phyloP scores from a whole-genome alignment of 1,284 basidiomycete species.

The Sporisorium scitamineum region DNA sequence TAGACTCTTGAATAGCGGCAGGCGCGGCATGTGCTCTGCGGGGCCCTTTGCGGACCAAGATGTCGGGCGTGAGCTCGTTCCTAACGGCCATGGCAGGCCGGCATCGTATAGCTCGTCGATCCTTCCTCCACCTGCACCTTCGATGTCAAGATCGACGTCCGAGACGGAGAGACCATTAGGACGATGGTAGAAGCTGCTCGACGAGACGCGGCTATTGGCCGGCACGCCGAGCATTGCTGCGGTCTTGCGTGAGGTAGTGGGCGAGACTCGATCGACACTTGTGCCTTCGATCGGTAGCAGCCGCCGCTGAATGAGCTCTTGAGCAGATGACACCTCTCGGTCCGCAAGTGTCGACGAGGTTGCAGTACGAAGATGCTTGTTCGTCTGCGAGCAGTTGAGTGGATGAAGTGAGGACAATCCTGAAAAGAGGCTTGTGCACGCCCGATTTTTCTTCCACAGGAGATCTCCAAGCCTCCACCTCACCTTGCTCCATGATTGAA shows the following conservation, averaged over 20 bases:
- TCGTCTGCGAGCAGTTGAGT: neutral
- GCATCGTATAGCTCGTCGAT: constrained; percentile 65
- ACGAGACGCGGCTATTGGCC: constrained; percentile 38
- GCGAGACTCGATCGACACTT: neutral
- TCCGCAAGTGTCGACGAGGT: neutral
- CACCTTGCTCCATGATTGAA: neutral
- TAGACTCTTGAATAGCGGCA: constrained; percentile 42
- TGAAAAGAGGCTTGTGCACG: constrained; percentile 11
- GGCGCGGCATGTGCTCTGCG: constrained; percentile 41
- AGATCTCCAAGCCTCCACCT: constrained; percentile 25
- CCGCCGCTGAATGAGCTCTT: neutral
- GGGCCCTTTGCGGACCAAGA: constrained; percentile 65
- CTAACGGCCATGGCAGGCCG: constrained; percentile 50
- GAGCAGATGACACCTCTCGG: neutral
- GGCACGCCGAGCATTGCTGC: constrained; percentile 41
- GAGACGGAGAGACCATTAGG: constrained; percentile 30
- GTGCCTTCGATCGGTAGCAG: neutral
- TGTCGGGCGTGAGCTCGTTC: constrained; percentile 21
- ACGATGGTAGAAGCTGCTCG: constrained; percentile 38
- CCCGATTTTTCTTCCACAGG: constrained; percentile 8
- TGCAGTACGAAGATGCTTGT: neutral
- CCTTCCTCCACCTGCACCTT: constrained; percentile 56
- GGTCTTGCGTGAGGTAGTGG: neutral
- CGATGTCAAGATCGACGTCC: constrained; percentile 66
- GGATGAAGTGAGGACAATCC: neutral